Conservation (phyloP, 352 stramenopile genomes). For the Phytophthora sp. region DNA sequence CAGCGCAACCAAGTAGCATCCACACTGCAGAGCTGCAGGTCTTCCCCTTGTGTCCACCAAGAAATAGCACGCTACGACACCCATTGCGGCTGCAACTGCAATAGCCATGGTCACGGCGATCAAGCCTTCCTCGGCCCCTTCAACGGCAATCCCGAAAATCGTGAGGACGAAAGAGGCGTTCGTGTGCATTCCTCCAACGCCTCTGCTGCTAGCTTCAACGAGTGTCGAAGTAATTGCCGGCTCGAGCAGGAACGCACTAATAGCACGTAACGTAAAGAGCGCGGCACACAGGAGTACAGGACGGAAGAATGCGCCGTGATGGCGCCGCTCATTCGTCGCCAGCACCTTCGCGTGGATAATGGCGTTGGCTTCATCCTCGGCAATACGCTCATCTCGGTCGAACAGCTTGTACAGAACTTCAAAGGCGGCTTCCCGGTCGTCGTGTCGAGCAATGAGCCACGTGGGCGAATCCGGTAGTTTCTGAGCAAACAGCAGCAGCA, state of each 20-base stretch:
- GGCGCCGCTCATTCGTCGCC: constrained; percentile 50
- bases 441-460: constrained; percentile 76
- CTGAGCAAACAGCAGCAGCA: constrained; percentile 68
- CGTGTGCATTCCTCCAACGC: constrained; percentile 18
- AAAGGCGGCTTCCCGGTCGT: constrained; percentile 74
- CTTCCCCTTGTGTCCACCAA: constrained; percentile 74
- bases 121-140: constrained; percentile 57
- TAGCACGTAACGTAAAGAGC: constrained; percentile 58
- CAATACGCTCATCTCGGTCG: constrained; percentile 49
- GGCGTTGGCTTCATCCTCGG: constrained; percentile 72
- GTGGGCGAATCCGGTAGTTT: constrained; percentile 78
- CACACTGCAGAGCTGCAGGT: constrained; percentile 53
- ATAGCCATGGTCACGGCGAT: constrained; percentile 49
- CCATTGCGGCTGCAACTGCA: constrained; percentile 51
- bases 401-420: constrained; percentile 66
- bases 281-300: constrained; percentile 62
- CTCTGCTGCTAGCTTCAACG: constrained; percentile 24
- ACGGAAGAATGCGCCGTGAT: constrained; percentile 73
- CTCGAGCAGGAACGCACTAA: constrained; percentile 56
- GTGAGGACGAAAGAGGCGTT: constrained; percentile 57
- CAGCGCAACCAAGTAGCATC: constrained; percentile 58
- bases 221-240: constrained; percentile 56
- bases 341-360: constrained; percentile 79
- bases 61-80: constrained; percentile 58
- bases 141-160: constrained; percentile 63